Percentiles rank a stretch among this genome's conserved stretches.
These are phyloP conservation scores for Triangularia verruculosa DNA, from an alignment of 2,329 filamentous ascomycete species.

Conservation along the genomic window DNA sequence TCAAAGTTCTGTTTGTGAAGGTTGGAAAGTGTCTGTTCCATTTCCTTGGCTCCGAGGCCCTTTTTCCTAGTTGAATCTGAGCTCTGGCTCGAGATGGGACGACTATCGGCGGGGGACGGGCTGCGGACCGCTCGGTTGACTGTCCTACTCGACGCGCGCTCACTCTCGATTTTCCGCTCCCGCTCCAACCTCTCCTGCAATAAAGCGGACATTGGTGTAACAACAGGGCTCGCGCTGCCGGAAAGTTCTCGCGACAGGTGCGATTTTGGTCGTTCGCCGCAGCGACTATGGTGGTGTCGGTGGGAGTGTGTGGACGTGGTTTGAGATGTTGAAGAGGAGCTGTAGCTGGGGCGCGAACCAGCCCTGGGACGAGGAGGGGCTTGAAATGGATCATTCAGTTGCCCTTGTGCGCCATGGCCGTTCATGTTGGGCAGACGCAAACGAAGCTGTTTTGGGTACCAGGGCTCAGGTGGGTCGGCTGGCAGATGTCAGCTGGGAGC, in stretches of 20 bases:
- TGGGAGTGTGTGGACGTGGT: constrained; percentile 38
- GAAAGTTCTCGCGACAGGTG: constrained; percentile 43
- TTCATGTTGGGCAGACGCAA: constrained; percentile 24
- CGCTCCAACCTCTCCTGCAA: constrained; percentile 8
- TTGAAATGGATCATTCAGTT: constrained; percentile 21
- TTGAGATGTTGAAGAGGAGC: constrained; percentile 42
- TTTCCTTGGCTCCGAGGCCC: constrained; percentile 62
- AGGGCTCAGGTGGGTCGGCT: constrained; percentile 8
- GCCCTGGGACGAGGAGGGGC: constrained; percentile 37
- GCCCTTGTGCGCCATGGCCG: constrained; percentile 9
- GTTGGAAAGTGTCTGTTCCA: constrained; percentile 66
- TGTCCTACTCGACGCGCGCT: constrained; percentile 39
- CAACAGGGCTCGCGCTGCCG: constrained; percentile 40
- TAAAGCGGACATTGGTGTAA: constrained; percentile 27
- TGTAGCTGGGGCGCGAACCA: constrained; percentile 46
- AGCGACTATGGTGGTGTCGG: constrained; percentile 40
- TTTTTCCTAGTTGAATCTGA: constrained; percentile 46
- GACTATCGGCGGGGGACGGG: constrained; percentile 40
- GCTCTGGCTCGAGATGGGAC: constrained; percentile 44
- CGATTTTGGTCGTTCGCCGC: constrained; percentile 40
- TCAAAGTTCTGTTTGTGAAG: constrained; percentile 76
- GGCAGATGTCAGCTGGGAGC: constrained; percentile 17
- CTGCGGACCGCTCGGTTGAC: constrained; percentile 37
- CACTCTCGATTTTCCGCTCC: constrained; percentile 41
- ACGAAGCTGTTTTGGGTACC: constrained; percentile 11